phyloP scores from a whole-genome alignment of 2,329 filamentous ascomycete species.

The Nothophaeocryptopus gaeumannii region DNA sequence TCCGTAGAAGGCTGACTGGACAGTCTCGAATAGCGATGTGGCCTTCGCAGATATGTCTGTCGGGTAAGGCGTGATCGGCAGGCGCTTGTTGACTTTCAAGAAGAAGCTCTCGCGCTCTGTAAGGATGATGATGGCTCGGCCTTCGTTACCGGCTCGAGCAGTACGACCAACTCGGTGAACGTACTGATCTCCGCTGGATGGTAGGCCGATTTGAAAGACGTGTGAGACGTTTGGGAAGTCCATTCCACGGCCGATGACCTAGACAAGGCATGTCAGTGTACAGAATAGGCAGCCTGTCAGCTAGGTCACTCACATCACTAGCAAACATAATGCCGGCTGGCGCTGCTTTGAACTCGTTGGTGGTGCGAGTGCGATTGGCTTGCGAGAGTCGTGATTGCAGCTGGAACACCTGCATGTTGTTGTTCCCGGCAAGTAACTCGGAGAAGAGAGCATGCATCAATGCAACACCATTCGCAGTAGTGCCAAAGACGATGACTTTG shows the following conservation, averaged over 20 bases:
- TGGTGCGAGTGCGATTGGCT: conserved; percentile 42
- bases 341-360: conserved; percentile 45
- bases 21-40: conserved; percentile 20
- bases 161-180: conserved; percentile 93
- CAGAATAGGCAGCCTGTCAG: conserved; percentile 46
- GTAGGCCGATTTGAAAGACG: conserved; percentile 68
- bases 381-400: conserved; percentile 47
- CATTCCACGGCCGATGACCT: conserved; percentile 76
- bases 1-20: conserved; percentile 33
- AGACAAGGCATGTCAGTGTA: conserved; percentile 46
- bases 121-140: conserved; percentile 54
- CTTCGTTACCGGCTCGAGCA: conserved; percentile 76
- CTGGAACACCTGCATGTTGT: conserved; percentile 39
- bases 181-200: conserved; percentile 60
- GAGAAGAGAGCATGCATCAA: conserved; percentile 40
- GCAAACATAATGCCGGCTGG: conserved; percentile 52
- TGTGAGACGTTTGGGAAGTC: conserved; percentile 98
- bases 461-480: conserved; percentile 47
- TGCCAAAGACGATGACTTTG: conserved; percentile 49
- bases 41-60: conserved; percentile 40
- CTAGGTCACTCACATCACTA: conserved; percentile 79
- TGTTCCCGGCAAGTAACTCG: conserved; percentile 35
- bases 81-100: conserved; percentile 45
- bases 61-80: conserved; percentile 53
- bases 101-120: conserved; percentile 54